Base-by-base conservation (phyloP, 768 basidiomycete genomes). In the Dentipellis fragilis region DNA sequence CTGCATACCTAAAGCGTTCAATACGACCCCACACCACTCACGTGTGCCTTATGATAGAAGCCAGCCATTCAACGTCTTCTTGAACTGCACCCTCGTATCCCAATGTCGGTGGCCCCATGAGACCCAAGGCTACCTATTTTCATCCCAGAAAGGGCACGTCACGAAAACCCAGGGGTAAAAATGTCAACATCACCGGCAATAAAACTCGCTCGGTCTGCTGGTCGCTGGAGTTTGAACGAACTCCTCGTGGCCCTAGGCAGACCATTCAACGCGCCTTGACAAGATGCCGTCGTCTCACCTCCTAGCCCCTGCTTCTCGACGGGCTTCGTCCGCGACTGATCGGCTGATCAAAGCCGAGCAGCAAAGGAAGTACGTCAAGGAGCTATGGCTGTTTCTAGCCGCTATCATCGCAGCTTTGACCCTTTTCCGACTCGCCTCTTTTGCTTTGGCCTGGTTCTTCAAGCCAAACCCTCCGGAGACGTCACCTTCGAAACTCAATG, bases 311-410 rank as follows among this genome's bases (percentile, higher is more conserved):
- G 29, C 63, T 45, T 57, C 54, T 34, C 52, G 54, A 16, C 62
- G 58, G 54, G 45, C 36, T 11, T 62, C 69, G 49, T 64, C 68
- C 23, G 56, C 66, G 22, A 72, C 72, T 17, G 72, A 75, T 60
- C 67, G 68, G 35, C 59, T 55, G 4, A 49, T 70, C 49, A 68
- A 73, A 62, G 69, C 68, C 36, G 54, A 64, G 51, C 67, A 71
- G 52, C 72, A 75, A 58, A 56, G 58, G 49, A 63, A 66, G 53
- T 71, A 70, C 55, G 71, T 75, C 57, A 68, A 65, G 57, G 65
- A 75, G 40, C 64, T 75, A 10, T 76, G 75, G 75, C 65, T 71
- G 42, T 64, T 74, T 59, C 64, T 76, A 49, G 66, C 68, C 14
- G 62, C 66, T 45, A 68, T 74, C 50, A 54, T 76, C n/a, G 69